A percentile compares a stretch with the other conserved stretches of the same genome.
These are phyloP conservation scores for Neonectria faginata DNA, from an alignment of 2,329 filamentous ascomycete species.

Conservation along the genomic window DNA sequence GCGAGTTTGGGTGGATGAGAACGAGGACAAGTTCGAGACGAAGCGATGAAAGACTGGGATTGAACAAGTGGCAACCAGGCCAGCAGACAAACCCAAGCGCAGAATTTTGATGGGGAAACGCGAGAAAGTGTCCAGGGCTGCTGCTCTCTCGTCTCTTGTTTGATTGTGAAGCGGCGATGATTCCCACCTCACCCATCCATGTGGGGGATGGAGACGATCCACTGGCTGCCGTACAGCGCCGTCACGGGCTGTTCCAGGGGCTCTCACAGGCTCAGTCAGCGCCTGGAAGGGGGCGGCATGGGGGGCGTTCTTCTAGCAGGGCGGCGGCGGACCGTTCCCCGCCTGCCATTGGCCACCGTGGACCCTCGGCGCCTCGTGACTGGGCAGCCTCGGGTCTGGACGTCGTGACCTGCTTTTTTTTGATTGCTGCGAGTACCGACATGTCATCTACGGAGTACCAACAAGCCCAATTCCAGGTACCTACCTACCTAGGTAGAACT, in stretches of 20 bases:
- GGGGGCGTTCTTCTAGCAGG: conserved; percentile 21
- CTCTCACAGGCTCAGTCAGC: not conserved
- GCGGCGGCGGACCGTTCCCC: conserved; percentile 18
- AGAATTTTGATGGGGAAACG: conserved; percentile 26
- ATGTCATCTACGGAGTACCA: not conserved
- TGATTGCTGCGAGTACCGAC: conserved; percentile 1
- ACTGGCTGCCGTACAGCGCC: conserved; percentile 9
- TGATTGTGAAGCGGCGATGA: conserved; percentile 25
- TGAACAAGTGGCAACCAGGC: not conserved
- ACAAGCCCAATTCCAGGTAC: not conserved
- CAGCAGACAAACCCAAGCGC: conserved; percentile 5
- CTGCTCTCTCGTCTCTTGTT: conserved; percentile 4
- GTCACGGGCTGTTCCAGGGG: not conserved
- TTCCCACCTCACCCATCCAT: conserved; percentile 8
- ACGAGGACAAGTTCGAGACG: conserved; percentile 6
- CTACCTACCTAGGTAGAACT: no score
- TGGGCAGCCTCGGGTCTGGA: conserved; percentile 32
- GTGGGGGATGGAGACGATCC: conserved; percentile 18
- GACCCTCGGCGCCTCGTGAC: conserved; percentile 41
- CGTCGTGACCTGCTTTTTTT: conserved; percentile 9
- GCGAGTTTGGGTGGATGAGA: conserved; percentile 12
- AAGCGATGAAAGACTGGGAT: not conserved
- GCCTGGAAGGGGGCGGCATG: not conserved
- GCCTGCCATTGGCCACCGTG: conserved; percentile 46
- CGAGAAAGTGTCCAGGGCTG: conserved; percentile 15